These are phyloP conservation scores for Talaromyces marneffei DNA, from an alignment of 2,329 filamentous ascomycete genomes.

Conservation along the genomic window DNA sequence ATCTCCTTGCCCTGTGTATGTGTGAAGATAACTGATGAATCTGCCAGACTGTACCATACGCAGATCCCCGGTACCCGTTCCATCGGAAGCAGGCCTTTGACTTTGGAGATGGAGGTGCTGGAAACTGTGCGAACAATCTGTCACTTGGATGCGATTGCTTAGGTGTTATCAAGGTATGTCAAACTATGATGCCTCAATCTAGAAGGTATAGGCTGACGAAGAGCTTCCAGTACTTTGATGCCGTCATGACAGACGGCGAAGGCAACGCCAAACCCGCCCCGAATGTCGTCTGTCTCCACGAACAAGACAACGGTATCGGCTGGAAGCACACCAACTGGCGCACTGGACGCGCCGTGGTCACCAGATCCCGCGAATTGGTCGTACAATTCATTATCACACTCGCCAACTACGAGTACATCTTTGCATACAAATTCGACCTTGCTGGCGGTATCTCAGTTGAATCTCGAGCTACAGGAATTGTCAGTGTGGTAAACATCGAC, in stretches of 20 bases:
- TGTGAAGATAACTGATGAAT: neutral
- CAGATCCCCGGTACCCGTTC: slow-evolving; percentile 59
- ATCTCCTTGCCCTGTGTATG: neutral
- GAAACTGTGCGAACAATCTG: slow-evolving; percentile 59
- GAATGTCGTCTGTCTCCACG: slow-evolving; percentile 65
- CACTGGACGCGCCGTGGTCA: slow-evolving; percentile 58
- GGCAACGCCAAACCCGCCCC: slow-evolving; percentile 55
- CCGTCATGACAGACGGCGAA: slow-evolving; percentile 54
- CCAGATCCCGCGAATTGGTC: slow-evolving; percentile 57
- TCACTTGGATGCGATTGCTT: slow-evolving; percentile 65
- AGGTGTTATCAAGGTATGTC: slow-evolving; percentile 50
- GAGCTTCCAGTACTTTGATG: slow-evolving; percentile 51
- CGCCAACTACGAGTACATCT: slow-evolving; percentile 66
- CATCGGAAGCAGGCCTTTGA: slow-evolving; percentile 65
- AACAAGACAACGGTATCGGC: slow-evolving; percentile 63
- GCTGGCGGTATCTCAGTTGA: slow-evolving; percentile 56
- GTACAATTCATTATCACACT: slow-evolving; percentile 64
- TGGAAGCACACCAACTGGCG: slow-evolving; percentile 70
- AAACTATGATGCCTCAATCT: neutral
- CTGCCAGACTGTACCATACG: slow-evolving; percentile 38
- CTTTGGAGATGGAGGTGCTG: slow-evolving; percentile 60
- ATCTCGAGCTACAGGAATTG: slow-evolving; percentile 60
- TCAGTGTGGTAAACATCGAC: slow-evolving; percentile 58
- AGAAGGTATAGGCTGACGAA: neutral
- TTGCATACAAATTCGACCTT: slow-evolving; percentile 52